These are phyloP conservation scores for Toxicodendron radicans DNA, from an alignment of 345 rosid genomes.

Conservation along the genomic window DNA sequence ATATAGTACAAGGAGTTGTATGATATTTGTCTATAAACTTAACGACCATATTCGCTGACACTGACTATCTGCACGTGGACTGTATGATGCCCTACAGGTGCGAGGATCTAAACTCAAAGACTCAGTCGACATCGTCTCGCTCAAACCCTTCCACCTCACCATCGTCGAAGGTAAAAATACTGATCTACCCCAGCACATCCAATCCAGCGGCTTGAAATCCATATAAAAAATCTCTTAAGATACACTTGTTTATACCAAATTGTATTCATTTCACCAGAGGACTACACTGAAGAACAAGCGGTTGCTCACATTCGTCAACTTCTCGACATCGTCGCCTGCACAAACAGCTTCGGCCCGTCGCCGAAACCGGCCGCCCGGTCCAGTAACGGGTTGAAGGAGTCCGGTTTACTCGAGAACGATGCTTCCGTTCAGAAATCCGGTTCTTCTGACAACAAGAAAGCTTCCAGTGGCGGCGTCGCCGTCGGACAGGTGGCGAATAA, in stretches of 20 bases:
- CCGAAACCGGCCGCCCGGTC: conserved; percentile 47
- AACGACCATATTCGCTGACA: neutral
- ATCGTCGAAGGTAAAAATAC: conserved; percentile 51
- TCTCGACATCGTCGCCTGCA: conserved; percentile 88
- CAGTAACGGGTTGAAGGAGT: conserved; percentile 12
- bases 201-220: conserved; percentile 26
- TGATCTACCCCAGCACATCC: neutral
- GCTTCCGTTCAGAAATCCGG: conserved; percentile 9
- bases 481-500: conserved; percentile 18
- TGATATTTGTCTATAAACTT: neutral
- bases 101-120: conserved; percentile 83
- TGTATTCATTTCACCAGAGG: conserved; percentile 51
- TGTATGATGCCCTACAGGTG: conserved; percentile 40
- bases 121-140: conserved; percentile 70
- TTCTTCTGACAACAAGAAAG: conserved; percentile 7
- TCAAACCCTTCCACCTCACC: conserved; percentile 89
- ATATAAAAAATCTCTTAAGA: neutral
- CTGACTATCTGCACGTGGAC: neutral
- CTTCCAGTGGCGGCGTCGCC: neutral
- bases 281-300: conserved; percentile 70
- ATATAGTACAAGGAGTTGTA: neutral
- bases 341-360: conserved; percentile 63
- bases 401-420: conserved; percentile 31
- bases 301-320: conserved; percentile 79
- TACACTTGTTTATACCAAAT: neutral